A percentile compares a stretch with the other conserved stretches of the same genome.
phyloP scores from a whole-genome alignment of 208 protist species.

The Acanthamoeba sp. region DNA sequence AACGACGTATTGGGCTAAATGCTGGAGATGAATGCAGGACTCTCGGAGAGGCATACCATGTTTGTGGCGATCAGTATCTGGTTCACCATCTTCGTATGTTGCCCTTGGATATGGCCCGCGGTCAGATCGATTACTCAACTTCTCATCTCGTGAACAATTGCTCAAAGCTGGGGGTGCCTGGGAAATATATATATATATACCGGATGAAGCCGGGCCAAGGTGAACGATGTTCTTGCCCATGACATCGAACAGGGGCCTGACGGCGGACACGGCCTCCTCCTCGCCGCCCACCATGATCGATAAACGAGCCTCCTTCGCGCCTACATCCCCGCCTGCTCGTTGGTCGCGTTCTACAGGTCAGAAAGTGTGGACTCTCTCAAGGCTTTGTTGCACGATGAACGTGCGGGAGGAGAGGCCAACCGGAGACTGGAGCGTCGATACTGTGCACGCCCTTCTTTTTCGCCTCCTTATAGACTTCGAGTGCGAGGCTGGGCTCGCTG shows the following conservation, averaged over 20 bases:
- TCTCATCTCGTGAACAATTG: neutral
- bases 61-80: conserved; percentile 96
- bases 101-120: conserved; percentile 91
- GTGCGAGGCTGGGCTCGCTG: conserved; percentile 94
- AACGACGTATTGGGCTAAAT: neutral
- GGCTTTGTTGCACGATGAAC: conserved; percentile 34
- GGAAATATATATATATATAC: neutral
- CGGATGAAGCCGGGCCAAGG: conserved; percentile 54
- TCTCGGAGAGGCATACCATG: conserved; percentile 86
- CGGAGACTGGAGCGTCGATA: conserved; percentile 95
- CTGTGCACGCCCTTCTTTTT: conserved; percentile 89
- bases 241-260: conserved; percentile 74
- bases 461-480: conserved; percentile 91
- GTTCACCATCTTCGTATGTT: conserved; percentile 97
- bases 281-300: conserved; percentile 97
- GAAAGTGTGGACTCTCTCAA: too few species aligned
- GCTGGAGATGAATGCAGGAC: neutral
- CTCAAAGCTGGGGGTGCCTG: neutral
- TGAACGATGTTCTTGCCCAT: conserved; percentile 81
- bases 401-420: neutral
- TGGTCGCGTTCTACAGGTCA: too few species aligned
- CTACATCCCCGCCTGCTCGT: conserved; percentile 74
- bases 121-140: too few species aligned
- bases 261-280: conserved; percentile 85
- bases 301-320: conserved; percentile 94